Conservation (phyloP, 2,329 filamentous ascomycete genomes). For the Cercospora sp. region DNA sequence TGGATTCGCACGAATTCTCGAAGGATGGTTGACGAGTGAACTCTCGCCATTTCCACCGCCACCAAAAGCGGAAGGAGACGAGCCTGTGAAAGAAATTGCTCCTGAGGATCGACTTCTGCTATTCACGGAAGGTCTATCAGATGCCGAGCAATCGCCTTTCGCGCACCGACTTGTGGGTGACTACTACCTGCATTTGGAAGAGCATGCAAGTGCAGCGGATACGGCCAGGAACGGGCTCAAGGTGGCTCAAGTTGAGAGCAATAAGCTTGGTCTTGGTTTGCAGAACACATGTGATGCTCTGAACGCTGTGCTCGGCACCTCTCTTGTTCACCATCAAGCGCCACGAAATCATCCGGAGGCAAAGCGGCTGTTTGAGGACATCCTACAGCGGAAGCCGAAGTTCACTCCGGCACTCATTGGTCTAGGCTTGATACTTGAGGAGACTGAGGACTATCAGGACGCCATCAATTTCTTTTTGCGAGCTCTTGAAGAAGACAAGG, state of each 20-base stretch:
- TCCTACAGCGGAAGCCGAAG: slow-evolving; percentile 72
- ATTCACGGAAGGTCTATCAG: slow-evolving; percentile 63
- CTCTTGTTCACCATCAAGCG: slow-evolving; percentile 84
- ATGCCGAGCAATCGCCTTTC: slow-evolving; percentile 66
- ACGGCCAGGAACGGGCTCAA: slow-evolving; percentile 72
- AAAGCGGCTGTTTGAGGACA: slow-evolving; percentile 77
- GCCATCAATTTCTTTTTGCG: slow-evolving; percentile 79
- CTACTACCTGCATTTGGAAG: slow-evolving; percentile 81
- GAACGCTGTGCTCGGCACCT: slow-evolving; percentile 77
- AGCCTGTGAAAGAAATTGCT: slow-evolving; percentile 61
- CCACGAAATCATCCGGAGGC: slow-evolving; percentile 89
- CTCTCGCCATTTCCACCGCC: slow-evolving; percentile 84
- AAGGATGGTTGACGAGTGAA: slow-evolving; percentile 77
- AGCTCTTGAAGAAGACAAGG: slow-evolving; percentile 70
- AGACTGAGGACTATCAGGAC: slow-evolving; percentile 82
- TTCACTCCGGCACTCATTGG: slow-evolving; percentile 84
- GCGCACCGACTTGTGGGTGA: slow-evolving; percentile 81
- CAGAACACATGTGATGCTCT: slow-evolving; percentile 71
- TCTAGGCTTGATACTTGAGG: slow-evolving; percentile 86
- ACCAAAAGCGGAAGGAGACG: slow-evolving; percentile 39
- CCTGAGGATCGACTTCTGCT: slow-evolving; percentile 78
- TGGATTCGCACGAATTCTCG: slow-evolving; percentile 78
- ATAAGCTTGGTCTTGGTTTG: slow-evolving; percentile 68
- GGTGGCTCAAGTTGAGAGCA: slow-evolving; percentile 60
- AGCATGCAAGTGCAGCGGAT: slow-evolving; percentile 79